Evolutionary conservation across 2,329 filamentous ascomycete species (phyloP), one percentile per base, ranked within the genome.

Genomic region (Bimuria novae-zelandiae): DNA sequence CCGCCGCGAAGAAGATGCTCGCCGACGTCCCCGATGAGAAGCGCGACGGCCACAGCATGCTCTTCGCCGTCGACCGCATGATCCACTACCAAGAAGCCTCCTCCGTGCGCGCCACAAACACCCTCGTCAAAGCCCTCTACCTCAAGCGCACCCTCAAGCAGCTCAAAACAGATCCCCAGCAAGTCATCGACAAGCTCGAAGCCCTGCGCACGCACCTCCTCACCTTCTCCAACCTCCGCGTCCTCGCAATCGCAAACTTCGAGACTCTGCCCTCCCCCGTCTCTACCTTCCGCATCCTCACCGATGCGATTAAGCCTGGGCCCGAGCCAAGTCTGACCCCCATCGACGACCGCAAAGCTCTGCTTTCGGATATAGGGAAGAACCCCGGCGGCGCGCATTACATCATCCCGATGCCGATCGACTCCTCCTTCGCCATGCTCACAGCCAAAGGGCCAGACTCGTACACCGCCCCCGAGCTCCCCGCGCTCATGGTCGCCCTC

Each of bases 11-110:
- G 52, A 95, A 96, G 73, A 85, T 95, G 40, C 81, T 97, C 16
- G 92, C 92, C 2, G 93, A 97, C 64, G 88, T 99, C 16, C 94
- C 94, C 0, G 92, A 97, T 68, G 82, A 87, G 47, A 99, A 97
- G 79, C 89, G 94, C 36, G 90, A 89, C 63, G 94, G 94, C 1
- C 84, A 87, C 51, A 52, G 85, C 59, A 88, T 88, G 84, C 75
- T 81, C 23, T 78, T 76, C 41, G 79, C 82, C 1, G 82, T 86
- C 5, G 80, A 94, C 63, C 83, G 87, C 56, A 91, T 93, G 75
- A 84, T 95, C 19, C 90, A 96, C 71, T 85, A 90, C 64, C 82
- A 88, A n/a, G 83, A 84, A 25, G 85, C 89, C 21, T 92, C 91
- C 0, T 84, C 92, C 49, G 79, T 87, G 23, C 88, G 90, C 41